Evolutionary conservation across 2,329 filamentous ascomycete species (phyloP).

Genomic region (Atkinsonella hypoxylon): DNA sequence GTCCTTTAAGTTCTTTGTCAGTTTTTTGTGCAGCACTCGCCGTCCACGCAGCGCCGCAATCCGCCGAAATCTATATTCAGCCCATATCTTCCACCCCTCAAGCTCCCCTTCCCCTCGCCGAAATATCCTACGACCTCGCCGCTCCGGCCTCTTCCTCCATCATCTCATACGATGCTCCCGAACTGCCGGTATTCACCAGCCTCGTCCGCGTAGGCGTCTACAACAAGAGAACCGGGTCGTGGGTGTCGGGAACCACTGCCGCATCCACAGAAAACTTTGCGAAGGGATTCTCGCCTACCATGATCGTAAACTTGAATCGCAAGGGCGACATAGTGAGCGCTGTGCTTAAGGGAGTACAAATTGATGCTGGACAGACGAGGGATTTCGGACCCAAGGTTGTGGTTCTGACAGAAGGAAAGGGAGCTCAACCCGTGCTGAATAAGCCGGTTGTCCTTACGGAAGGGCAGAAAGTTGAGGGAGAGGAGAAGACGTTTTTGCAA

Average conservation of each 20-base stretch:
- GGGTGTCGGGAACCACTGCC: slow-evolving; percentile 44
- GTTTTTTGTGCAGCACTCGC: slow-evolving; percentile 30
- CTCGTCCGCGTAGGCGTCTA: slow-evolving; percentile 48
- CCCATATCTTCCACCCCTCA: slow-evolving; percentile 26
- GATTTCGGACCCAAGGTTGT: slow-evolving; percentile 51
- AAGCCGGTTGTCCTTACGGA: slow-evolving; percentile 51
- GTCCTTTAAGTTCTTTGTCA: slow-evolving; percentile 26
- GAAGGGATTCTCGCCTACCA: slow-evolving; percentile 47
- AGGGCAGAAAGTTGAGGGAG: slow-evolving; percentile 42
- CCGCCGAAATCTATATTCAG: slow-evolving; percentile 42
- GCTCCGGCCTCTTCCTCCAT: slow-evolving; percentile 33
- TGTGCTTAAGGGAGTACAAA: slow-evolving; percentile 40
- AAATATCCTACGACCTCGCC: slow-evolving; percentile 42
- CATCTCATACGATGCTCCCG: slow-evolving; percentile 43
- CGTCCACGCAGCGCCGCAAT: slow-evolving; percentile 28
- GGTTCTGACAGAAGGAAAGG: slow-evolving; percentile 34
- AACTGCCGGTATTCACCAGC: slow-evolving; percentile 30
- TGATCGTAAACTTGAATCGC: slow-evolving; percentile 39
- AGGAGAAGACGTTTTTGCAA: slow-evolving; percentile 54
- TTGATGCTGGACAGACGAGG: slow-evolving; percentile 52
- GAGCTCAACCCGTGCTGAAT: slow-evolving; percentile 47
- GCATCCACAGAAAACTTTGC: slow-evolving; percentile 44
- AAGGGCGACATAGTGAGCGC: slow-evolving; percentile 36
- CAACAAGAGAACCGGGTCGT: slow-evolving; percentile 32
- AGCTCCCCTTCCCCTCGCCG: slow-evolving; percentile 35